A percentile compares a stretch with the other conserved stretches of the same genome.
These are phyloP conservation scores for Candida tetrigidarum DNA, from an alignment of 1,139 yeast species.

Conservation along the genomic window DNA sequence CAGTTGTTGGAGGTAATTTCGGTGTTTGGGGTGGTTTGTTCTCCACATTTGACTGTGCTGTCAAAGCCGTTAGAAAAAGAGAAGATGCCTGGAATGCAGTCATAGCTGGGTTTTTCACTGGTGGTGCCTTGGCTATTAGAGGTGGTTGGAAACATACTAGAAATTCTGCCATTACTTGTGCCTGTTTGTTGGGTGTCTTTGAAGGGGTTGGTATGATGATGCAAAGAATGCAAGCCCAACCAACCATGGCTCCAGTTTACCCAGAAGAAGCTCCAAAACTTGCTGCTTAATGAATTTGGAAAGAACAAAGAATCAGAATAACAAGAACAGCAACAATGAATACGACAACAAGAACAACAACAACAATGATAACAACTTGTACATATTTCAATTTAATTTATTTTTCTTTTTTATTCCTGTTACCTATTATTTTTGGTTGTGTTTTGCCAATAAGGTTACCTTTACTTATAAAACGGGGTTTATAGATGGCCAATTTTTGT, in stretches of 20 bases:
- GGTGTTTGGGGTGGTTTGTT: conserved; percentile 99
- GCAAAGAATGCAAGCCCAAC: conserved; percentile 90
- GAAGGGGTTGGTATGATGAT: conserved; percentile 99
- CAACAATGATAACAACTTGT: conserved; percentile 1
- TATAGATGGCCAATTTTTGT: not conserved
- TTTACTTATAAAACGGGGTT: too few species aligned
- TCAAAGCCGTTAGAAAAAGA: conserved; percentile 93
- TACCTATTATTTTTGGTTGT: conserved; percentile 1
- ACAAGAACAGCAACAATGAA: not conserved
- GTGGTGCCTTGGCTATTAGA: conserved; percentile 97
- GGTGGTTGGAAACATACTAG: conserved; percentile 99
- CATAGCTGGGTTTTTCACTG: conserved; percentile 97
- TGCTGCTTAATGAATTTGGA: conserved; percentile 38
- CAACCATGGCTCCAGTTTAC: conserved; percentile 78
- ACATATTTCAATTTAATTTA: not conserved
- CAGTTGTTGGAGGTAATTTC: conserved; percentile 98
- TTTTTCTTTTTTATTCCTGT: not conserved
- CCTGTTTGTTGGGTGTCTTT: conserved; percentile 92
- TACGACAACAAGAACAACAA: not conserved
- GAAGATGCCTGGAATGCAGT: conserved; percentile 99
- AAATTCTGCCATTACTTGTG: conserved; percentile 97
- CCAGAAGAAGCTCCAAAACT: conserved; percentile 62
- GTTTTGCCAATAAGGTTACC: not conserved
- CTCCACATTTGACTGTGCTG: conserved; percentile 94
- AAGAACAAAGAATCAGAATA: not conserved